Evolutionary conservation across 2,329 filamentous ascomycete genomes (phyloP).

Genomic region (Fusarium ambrosium): DNA sequence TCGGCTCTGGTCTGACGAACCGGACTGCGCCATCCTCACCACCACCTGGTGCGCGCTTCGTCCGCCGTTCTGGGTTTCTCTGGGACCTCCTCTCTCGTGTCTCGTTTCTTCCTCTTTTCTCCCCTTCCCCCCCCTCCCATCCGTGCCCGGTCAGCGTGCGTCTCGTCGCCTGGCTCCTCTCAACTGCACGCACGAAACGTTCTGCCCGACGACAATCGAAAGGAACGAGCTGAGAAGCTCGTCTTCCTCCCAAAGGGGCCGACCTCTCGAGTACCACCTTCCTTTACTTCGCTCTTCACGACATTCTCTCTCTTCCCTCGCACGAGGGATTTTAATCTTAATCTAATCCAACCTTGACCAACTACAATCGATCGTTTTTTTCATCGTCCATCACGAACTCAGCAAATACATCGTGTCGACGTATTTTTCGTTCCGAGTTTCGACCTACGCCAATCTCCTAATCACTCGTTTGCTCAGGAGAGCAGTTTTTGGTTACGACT

Average conservation of each 20-base stretch:
- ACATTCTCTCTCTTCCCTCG: slow-evolving; percentile 39
- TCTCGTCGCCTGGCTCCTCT: slow-evolving; percentile 43
- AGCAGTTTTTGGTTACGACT: slow-evolving; percentile 52
- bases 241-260: slow-evolving; percentile 29
- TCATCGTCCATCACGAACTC: slow-evolving; percentile 25
- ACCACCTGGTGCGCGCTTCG: slow-evolving; percentile 25
- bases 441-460: slow-evolving; percentile 33
- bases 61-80: slow-evolving; percentile 31
- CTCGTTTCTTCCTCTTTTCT: slow-evolving; percentile 25
- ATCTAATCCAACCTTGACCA: slow-evolving; percentile 44
- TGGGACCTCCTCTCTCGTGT: slow-evolving; percentile 26
- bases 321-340: slow-evolving; percentile 44
- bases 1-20: slow-evolving; percentile 15
- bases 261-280: slow-evolving; percentile 38
- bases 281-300: slow-evolving; percentile 35
- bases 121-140: slow-evolving; percentile 30
- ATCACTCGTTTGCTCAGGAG: slow-evolving; percentile 41
- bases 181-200: slow-evolving; percentile 29
- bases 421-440: slow-evolving; percentile 20
- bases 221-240: slow-evolving; percentile 44
- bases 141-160: slow-evolving; percentile 44
- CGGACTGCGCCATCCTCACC: slow-evolving; percentile 25
- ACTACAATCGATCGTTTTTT: slow-evolving; percentile 44
- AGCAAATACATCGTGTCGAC: slow-evolving; percentile 19
- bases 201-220: slow-evolving; percentile 42